Base-by-base conservation (phyloP, 2,329 filamentous ascomycete species). In the Exophiala spinifera region DNA sequence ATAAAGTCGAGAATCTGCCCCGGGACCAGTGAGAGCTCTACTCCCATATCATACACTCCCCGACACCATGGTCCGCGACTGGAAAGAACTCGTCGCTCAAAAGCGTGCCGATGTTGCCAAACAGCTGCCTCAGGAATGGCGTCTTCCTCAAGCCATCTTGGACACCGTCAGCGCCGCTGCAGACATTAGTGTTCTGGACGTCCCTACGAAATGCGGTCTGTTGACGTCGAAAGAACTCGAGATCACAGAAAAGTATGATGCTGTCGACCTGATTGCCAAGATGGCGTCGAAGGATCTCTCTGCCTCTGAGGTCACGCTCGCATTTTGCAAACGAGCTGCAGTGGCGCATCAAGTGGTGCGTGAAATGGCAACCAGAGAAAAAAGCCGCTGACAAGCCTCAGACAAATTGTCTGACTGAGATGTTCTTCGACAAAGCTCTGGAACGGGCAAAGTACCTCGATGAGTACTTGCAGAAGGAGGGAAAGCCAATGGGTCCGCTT, bases 381-480 rank as follows among this genome's bases (percentile, higher is more conserved):
- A 19, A 23, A 8, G 13, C 13, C 44, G 36, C 51, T 50, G 19
- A 58, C 33, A 8, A 15, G n/a, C 21, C 20, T 31, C 42, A 57
- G 60, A 60, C 55, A 6, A 61, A 59, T 28, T 62, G 60, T 37
- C 46, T 60, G 37, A 61, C 58, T 1, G 83, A 86, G 61, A 71
- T 72, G 17, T 68, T 82, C 55, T 62, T 82, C 1, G 68, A 70
- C 13, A 61, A 63, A 34, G 78, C 76, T 1, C 75, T 79, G 6
- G 68, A 72, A 57, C 66, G 76, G 0, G 70, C 78, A 28, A 86
- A 86, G 0, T 84, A 85, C 1, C 74, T 90, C 1, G 83, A 86
- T 62, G 70, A 72, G n/a, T 68, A 82, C 55, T 60, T 81, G 1
- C 68, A 70, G n/a, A 62, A 63, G 28, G 77, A 76, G 1, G 75